Conservation (phyloP, 352 stramenopile species). For the Lagenidium sp. region DNA sequence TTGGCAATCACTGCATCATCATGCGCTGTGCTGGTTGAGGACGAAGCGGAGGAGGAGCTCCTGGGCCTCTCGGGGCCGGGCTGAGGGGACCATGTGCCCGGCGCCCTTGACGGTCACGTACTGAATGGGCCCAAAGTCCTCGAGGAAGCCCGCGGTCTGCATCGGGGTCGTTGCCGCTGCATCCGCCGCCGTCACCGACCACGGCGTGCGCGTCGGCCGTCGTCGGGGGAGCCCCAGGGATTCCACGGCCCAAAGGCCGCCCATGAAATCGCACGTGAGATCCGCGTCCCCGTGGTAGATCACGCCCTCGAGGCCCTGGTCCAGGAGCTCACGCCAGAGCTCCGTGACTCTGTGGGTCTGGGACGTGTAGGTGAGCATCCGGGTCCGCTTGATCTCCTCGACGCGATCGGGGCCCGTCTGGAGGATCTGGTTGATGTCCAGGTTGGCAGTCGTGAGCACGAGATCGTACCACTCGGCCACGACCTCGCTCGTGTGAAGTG, state of each 20-base stretch:
- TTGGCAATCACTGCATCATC: too few species aligned
- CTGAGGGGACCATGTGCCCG: constrained; percentile 60
- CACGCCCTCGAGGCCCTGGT: constrained; percentile 7
- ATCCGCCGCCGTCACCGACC: constrained; percentile 4
- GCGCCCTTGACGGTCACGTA: constrained; percentile 69
- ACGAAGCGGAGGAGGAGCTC: constrained; percentile 15
- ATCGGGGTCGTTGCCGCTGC: too few species aligned
- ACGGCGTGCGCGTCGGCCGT: constrained; percentile 2
- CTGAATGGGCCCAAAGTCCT: constrained; percentile 36
- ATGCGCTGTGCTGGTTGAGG: too few species aligned
- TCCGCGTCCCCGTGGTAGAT: constrained; percentile 21
- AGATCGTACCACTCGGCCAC: constrained; percentile 25
- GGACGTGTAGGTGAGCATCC: constrained; percentile 12
- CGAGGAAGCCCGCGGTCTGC: constrained; percentile 54
- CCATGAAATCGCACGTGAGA: constrained; percentile 17
- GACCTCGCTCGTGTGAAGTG: constrained; percentile 35
- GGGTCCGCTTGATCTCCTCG: constrained; percentile 7
- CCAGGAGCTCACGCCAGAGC: constrained; percentile 12
- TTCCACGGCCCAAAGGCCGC: constrained; percentile 19
- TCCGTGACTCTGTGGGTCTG: constrained; percentile 14
- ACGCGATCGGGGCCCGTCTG: constrained; percentile 4
- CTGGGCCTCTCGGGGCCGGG: constrained; percentile 24
- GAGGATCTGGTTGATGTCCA: background rate
- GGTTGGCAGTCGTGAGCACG: constrained; percentile 21
- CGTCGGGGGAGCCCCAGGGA: constrained; percentile 11